Conservation (phyloP, 192 early-diverging fungal species). For the Mortierella alpina region DNA sequence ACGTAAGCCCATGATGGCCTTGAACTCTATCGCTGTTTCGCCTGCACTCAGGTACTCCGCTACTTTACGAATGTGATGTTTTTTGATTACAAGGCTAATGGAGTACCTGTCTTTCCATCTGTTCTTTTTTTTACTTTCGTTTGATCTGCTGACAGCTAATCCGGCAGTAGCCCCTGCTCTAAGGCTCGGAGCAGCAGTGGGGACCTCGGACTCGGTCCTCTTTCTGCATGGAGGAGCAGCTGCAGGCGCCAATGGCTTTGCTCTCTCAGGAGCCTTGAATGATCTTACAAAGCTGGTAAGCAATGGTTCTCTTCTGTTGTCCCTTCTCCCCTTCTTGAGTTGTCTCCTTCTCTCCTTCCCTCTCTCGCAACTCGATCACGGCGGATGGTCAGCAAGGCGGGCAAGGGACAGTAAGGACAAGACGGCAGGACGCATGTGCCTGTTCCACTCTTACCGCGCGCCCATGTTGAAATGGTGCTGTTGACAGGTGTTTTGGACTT, state of each 20-base stretch:
- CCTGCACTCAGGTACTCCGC: no score
- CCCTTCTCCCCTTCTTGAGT: not conserved
- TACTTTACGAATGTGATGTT: not conserved
- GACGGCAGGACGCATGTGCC: no score
- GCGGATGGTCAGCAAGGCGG: no score
- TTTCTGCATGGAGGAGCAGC: conserved; percentile 40
- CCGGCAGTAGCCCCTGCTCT: conserved; percentile 38
- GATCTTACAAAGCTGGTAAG: conserved; percentile 50
- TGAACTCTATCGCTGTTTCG: not conserved
- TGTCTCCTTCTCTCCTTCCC: not conserved
- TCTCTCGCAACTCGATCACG: not conserved
- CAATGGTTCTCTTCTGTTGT: not conserved
- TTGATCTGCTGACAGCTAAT: conserved; percentile 13
- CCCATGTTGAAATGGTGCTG: no score
- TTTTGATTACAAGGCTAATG: not conserved
- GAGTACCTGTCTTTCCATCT: no score
- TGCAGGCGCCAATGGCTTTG: conserved; percentile 23
- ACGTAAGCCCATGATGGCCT: conserved; percentile 40
- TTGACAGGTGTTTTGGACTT: no score
- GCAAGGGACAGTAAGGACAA: no score
- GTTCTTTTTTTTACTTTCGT: not conserved
- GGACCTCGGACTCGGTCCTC: conserved; percentile 13
- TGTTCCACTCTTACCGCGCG: no score
- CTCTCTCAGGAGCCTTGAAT: conserved; percentile 26
- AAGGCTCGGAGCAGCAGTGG: conserved; percentile 42